Percentiles rank a stretch among this genome's conserved stretches.
Conservation (phyloP, 208 protist genomes). For the Leishmania guyanensis region DNA sequence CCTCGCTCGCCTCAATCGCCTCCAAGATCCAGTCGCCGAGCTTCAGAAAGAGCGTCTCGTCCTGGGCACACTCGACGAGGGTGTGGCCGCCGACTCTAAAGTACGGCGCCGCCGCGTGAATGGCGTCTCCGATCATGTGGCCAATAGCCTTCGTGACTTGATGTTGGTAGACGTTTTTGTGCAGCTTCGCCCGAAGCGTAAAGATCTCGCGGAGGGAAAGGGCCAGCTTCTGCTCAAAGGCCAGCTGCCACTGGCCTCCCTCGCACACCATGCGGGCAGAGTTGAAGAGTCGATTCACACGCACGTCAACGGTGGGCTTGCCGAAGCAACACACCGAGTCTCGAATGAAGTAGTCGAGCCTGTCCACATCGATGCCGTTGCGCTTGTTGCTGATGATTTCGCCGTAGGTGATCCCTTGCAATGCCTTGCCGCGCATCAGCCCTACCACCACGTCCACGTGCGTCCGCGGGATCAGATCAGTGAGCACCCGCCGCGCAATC, state of each 20-base stretch:
- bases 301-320: conserved; percentile 85
- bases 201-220: conserved; percentile 95
- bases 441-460: conserved; percentile 68
- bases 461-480: conserved; percentile 38
- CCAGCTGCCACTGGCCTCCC: conserved; percentile 88
- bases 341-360: conserved; percentile 96
- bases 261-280: conserved; percentile 81
- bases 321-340: conserved; percentile 94
- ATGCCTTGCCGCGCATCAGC: conserved; percentile 61
- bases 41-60: conserved; percentile 65
- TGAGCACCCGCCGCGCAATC: conserved; percentile 62
- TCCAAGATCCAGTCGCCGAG: conserved; percentile 91
- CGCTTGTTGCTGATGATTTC: conserved; percentile 91
- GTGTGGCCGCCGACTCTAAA: conserved; percentile 67
- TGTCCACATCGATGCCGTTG: conserved; percentile 97
- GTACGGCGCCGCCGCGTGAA: conserved; percentile 81
- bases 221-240: conserved; percentile 70
- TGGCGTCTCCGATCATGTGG: conserved; percentile 95
- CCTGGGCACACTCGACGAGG: conserved; percentile 65
- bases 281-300: conserved; percentile 84
- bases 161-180: conserved; percentile 97
- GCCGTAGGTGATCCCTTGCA: conserved; percentile 48
- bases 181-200: conserved; percentile 94
- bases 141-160: conserved; percentile 92
- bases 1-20: conserved; percentile 71